These are phyloP conservation scores for Neurospora sp. DNA, from an alignment of 495 filamentous ascomycete genomes.

Conservation along the genomic window DNA sequence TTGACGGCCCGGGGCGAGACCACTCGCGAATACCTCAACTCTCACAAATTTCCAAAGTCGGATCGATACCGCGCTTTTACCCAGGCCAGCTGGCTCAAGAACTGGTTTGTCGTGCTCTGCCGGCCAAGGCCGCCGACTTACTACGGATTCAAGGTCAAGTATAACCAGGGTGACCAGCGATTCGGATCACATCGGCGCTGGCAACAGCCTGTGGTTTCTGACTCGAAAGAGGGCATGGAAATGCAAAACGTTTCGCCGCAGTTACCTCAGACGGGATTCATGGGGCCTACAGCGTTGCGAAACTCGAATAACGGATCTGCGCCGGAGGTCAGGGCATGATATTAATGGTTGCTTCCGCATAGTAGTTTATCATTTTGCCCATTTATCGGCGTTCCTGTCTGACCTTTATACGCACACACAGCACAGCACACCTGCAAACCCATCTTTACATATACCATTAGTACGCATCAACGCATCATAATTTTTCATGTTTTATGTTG, in stretches of 20 bases:
- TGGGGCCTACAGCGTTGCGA: conserved; percentile 25
- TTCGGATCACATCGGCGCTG: conserved; percentile 36
- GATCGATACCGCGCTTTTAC: conserved; percentile 88
- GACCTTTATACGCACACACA: neutral
- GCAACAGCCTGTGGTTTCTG: neutral
- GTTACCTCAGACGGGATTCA: conserved; percentile 14
- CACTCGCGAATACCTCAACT: conserved; percentile 90
- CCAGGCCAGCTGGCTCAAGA: conserved; percentile 64
- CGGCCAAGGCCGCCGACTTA: conserved; percentile 84
- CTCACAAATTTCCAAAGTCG: conserved; percentile 83
- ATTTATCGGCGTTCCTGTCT: neutral
- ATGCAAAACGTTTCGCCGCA: conserved; percentile 31
- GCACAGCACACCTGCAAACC: neutral
- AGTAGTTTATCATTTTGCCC: neutral
- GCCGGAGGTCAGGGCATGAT: conserved; percentile 8
- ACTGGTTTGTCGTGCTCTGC: conserved; percentile 72
- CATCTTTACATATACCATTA: neutral
- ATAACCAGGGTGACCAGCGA: conserved; percentile 75
- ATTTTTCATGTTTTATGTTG: neutral
- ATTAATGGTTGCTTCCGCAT: neutral
- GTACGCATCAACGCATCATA: neutral
- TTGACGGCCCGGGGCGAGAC: conserved; percentile 86
- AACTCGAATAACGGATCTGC: conserved; percentile 8
- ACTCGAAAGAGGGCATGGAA: conserved; percentile 30
- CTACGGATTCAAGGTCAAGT: conserved; percentile 70